phyloP scores from a whole-genome alignment of 2,329 filamentous ascomycete species.

The Cladophialophora chaetospira region DNA sequence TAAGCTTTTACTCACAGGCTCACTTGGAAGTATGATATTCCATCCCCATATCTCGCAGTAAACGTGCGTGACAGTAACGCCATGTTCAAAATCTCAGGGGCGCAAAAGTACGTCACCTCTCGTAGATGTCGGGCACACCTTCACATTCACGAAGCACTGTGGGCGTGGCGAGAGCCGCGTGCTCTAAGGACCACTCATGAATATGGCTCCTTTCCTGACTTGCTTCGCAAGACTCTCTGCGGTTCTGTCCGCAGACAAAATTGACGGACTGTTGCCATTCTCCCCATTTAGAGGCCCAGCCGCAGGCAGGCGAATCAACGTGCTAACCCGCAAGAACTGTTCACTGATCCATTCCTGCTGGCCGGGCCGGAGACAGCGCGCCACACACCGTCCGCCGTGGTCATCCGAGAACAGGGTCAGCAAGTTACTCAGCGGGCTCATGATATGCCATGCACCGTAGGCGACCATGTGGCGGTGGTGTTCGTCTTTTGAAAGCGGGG shows the following conservation, averaged over 20 bases:
- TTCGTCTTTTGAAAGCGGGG: constrained; percentile 13
- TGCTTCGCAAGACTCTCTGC: constrained; percentile 7
- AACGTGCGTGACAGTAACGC: no score
- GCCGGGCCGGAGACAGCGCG: not conserved
- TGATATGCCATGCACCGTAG: constrained; percentile 33
- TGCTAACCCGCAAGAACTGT: constrained; percentile 6
- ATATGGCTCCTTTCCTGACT: constrained; percentile 8
- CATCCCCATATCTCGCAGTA: no score
- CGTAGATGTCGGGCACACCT: no score
- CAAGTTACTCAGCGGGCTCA: constrained; percentile 31
- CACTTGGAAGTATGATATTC: no score
- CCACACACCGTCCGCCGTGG: constrained; percentile 5
- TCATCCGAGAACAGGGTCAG: constrained; percentile 31
- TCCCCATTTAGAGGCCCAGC: not conserved
- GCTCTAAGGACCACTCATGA: constrained; percentile 8
- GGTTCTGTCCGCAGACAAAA: not conserved
- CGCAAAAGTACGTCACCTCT: no score
- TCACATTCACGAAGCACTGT: not conserved
- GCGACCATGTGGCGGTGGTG: constrained; percentile 28
- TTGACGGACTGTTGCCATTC: not conserved
- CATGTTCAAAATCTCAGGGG: no score
- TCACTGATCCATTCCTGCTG: constrained; percentile 10
- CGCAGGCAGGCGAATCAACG: constrained; percentile 7
- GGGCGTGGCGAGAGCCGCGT: not conserved
- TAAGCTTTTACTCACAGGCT: no score